Percentiles rank a stretch among this genome's conserved stretches.
These are phyloP conservation scores for Huntiella savannae DNA, from an alignment of 2,329 filamentous ascomycete species.

Conservation along the genomic window DNA sequence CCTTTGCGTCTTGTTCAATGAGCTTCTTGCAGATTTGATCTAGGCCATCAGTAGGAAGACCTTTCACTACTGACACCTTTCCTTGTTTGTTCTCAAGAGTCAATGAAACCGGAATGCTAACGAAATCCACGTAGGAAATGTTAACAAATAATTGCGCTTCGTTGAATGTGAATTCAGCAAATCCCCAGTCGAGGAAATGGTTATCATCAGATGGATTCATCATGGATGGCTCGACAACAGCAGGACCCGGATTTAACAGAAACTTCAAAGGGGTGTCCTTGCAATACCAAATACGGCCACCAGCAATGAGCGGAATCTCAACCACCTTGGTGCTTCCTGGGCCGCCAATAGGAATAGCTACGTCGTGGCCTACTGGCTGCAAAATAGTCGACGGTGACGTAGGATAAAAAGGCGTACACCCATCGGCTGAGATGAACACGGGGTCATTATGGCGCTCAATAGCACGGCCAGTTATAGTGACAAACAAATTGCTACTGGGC, in stretches of 20 bases:
- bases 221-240: conserved; percentile 55
- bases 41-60: conserved; percentile 28
- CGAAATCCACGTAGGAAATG: conserved; percentile 60
- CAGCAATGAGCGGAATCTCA: conserved; percentile 50
- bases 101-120: conserved; percentile 43
- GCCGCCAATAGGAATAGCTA: conserved; percentile 42
- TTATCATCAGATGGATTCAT: conserved; percentile 47
- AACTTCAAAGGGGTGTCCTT: conserved; percentile 43
- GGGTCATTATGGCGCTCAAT: conserved; percentile 38
- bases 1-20: conserved; percentile 24
- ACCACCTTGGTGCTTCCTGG: conserved; percentile 40
- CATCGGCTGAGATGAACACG: conserved; percentile 46
- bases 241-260: conserved; percentile 50
- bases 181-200: conserved; percentile 42
- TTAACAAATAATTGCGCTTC: conserved; percentile 42
- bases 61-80: conserved; percentile 26
- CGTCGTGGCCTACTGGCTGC: conserved; percentile 33
- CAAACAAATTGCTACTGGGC: conserved; percentile 37
- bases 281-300: conserved; percentile 55
- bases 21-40: conserved; percentile 26
- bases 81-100: conserved; percentile 29
- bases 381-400: conserved; percentile 32
- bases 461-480: conserved; percentile 49
- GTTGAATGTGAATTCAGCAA: conserved; percentile 53
- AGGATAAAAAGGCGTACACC: conserved; percentile 45